phyloP scores from a whole-genome alignment of 169 alveolate species.

The Besnoitia besnoiti region DNA sequence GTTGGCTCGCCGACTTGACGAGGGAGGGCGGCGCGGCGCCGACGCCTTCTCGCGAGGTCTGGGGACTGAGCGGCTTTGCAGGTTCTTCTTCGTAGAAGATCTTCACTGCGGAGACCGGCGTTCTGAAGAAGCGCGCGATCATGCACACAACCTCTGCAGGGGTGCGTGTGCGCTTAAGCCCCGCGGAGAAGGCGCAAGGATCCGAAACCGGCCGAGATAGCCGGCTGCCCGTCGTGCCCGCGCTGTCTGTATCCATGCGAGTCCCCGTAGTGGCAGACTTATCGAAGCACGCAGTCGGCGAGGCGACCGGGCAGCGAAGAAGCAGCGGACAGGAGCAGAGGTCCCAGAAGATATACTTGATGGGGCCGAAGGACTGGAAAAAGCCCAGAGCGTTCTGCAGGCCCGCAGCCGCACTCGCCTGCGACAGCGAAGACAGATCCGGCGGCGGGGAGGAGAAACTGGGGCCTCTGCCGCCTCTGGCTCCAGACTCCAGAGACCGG shows the following conservation, averaged over 20 bases:
- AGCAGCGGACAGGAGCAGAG: slow-evolving; percentile 19
- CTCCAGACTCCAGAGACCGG: too few species aligned
- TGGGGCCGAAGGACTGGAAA: slow-evolving; percentile 18
- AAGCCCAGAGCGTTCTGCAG: not conserved
- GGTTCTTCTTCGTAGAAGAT: slow-evolving; percentile 8
- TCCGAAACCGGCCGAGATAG: not conserved
- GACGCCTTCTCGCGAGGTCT: not conserved
- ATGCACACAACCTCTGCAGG: not conserved
- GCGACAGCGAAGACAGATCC: not conserved
- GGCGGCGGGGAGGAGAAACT: not conserved
- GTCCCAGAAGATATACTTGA: slow-evolving; percentile 27
- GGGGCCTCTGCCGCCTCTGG: too few species aligned
- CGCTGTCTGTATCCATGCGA: not conserved
- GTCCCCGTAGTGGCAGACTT: not conserved
- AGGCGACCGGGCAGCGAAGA: not conserved
- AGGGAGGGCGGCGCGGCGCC: not conserved
- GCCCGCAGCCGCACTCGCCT: not conserved
- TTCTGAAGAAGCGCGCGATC: slow-evolving; percentile 14
- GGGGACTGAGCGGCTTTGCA: not conserved
- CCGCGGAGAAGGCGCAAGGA: not conserved
- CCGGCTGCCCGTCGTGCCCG: not conserved
- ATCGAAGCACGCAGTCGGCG: not conserved
- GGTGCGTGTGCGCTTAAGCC: not conserved
- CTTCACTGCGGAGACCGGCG: not conserved
- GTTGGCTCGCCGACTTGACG: not conserved